Evolutionary conservation across 768 basidiomycete genomes (phyloP).

Genomic region (Boletus speciosus): DNA sequence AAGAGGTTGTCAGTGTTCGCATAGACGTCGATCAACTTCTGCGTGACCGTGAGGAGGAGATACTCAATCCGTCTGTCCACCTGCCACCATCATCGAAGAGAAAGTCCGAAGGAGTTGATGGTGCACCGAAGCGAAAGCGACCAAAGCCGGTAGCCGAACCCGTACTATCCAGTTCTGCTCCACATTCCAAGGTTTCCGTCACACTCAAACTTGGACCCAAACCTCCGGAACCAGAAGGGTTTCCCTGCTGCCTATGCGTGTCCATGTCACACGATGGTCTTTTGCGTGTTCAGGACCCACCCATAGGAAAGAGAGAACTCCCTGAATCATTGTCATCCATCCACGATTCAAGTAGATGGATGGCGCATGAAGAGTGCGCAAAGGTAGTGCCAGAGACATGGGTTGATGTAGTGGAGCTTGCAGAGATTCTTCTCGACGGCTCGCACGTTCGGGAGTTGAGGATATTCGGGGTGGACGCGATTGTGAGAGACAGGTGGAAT

Average conservation of each 20-base stretch:
- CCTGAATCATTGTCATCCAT: constrained; percentile 34
- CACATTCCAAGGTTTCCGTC: constrained; percentile 43
- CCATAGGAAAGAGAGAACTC: constrained; percentile 50
- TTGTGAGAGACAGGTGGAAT: constrained; percentile 91
- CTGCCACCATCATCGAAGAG: constrained; percentile 34
- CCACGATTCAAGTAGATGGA: constrained; percentile 44
- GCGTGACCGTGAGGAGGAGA: constrained; percentile 56
- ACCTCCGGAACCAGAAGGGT: constrained; percentile 51
- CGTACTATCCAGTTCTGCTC: constrained; percentile 11
- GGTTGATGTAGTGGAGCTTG: constrained; percentile 65
- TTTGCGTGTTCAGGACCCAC: constrained; percentile 66
- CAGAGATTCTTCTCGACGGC: constrained; percentile 30
- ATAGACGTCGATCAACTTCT: constrained; percentile 92
- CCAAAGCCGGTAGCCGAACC: constrained; percentile 11
- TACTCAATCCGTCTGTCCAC: constrained; percentile 6
- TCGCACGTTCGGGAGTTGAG: constrained; percentile 40
- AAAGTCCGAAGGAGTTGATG: constrained; percentile 35
- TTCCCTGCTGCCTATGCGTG: constrained; percentile 69
- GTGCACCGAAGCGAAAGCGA: constrained; percentile 24
- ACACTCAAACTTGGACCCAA: constrained; percentile 67
- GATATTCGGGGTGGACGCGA: constrained; percentile 83
- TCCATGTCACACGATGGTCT: constrained; percentile 52
- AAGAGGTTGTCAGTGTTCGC: constrained; percentile 58
- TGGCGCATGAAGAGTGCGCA: constrained; percentile 80
- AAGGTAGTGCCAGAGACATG: constrained; percentile 87